Conservation (phyloP, 176 grass and related monocot genomes). For the Elymus sibiricus region DNA sequence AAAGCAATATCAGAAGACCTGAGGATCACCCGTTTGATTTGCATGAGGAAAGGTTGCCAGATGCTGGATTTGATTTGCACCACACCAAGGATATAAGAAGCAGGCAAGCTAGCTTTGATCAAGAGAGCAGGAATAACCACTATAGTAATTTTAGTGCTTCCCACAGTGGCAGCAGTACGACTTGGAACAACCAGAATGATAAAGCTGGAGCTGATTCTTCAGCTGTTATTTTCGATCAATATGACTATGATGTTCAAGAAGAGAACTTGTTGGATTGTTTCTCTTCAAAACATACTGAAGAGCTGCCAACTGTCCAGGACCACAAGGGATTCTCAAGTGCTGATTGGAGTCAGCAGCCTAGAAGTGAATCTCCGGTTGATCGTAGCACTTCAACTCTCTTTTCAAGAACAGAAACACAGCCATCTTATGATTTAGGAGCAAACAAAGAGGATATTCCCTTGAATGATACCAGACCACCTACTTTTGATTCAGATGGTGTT, state of each 20-base stretch:
- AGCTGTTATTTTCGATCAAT: constrained; percentile 57
- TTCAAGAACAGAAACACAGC: constrained; percentile 29
- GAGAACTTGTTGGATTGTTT: constrained; percentile 55
- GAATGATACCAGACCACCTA: constrained; percentile 37
- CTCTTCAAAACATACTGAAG: constrained; percentile 47
- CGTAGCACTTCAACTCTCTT: constrained; percentile 30
- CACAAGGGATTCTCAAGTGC: constrained; percentile 23
- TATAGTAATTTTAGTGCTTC: constrained; percentile 18
- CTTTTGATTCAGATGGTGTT: constrained; percentile 76
- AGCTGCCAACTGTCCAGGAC: constrained; percentile 20
- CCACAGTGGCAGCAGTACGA: constrained; percentile 29
- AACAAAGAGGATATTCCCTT: constrained; percentile 29
- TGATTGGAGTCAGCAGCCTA: constrained; percentile 38
- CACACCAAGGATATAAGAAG: constrained; percentile 13
- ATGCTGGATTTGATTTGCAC: constrained; percentile 4
- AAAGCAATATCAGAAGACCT: constrained; percentile 17
- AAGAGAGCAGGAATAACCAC: constrained; percentile 26
- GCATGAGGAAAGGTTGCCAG: constrained; percentile 32
- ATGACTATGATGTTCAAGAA: constrained; percentile 66
- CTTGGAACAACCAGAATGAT: constrained; percentile 29
- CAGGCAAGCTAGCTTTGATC: constrained; percentile 25
- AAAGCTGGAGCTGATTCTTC: constrained; percentile 33
- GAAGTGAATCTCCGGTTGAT: constrained; percentile 39
- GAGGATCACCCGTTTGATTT: constrained; percentile 33
- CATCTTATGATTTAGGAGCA: constrained; percentile 30